Percentiles rank a stretch among this genome's conserved stretches.
Evolutionary conservation across 2,329 filamentous ascomycete species (phyloP).

Genomic region (Verticillium nonalfalfae): DNA sequence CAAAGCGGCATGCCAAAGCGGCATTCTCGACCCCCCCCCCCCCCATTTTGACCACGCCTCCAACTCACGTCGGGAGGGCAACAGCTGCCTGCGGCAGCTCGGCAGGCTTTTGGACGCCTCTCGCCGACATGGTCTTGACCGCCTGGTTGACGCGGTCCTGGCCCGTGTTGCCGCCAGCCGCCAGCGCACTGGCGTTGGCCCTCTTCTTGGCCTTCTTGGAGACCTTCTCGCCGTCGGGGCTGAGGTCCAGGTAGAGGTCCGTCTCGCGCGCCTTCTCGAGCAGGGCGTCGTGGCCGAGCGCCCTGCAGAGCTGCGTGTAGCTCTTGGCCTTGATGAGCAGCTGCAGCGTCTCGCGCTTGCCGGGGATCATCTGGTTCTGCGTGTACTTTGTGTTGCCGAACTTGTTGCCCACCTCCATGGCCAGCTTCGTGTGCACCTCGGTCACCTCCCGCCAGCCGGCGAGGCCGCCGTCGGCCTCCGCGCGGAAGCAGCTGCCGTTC

Average conservation of each 20-base stretch:
- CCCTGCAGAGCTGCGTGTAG: slow-evolving; percentile 63
- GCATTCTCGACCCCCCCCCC: not conserved
- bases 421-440: slow-evolving; percentile 64
- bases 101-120: slow-evolving; percentile 13
- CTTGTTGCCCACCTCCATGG: slow-evolving; percentile 75
- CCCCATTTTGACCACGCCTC: not conserved
- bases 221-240: slow-evolving; percentile 35
- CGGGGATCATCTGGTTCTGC: slow-evolving; percentile 78
- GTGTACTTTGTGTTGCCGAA: slow-evolving; percentile 93
- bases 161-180: slow-evolving; percentile 40
- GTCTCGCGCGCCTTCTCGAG: slow-evolving; percentile 56
- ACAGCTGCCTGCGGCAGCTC: slow-evolving; percentile 15
- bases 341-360: slow-evolving; percentile 61
- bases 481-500: slow-evolving; percentile 83
- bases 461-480: slow-evolving; percentile 60
- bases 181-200: slow-evolving; percentile 29
- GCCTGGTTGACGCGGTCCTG: slow-evolving; percentile 15
- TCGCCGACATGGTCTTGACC: slow-evolving; percentile 23
- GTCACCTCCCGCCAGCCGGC: slow-evolving; percentile 73
- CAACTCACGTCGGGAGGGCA: slow-evolving; percentile 9
- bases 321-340: slow-evolving; percentile 59
- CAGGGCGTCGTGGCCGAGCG: slow-evolving; percentile 59
- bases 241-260: slow-evolving; percentile 58
- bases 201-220: slow-evolving; percentile 22
- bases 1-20: no score